Evolutionary conservation across 768 basidiomycete species (phyloP), one percentile per base, ranked within the genome.

Genomic region (Psilocybe sp.): DNA sequence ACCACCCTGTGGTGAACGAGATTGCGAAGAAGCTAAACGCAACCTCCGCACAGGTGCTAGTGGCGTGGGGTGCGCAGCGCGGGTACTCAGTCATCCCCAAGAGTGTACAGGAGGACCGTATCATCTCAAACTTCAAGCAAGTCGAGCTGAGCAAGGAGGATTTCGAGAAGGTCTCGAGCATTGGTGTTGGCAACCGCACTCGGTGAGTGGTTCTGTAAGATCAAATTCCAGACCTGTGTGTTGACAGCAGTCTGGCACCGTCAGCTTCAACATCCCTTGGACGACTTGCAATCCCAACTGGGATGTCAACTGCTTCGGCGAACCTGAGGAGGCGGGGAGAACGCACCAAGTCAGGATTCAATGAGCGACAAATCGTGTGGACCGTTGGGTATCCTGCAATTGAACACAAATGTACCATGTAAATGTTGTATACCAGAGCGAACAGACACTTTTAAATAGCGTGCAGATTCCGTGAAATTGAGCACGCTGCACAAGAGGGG

Each of bases 61-160:
- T 96, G 52, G 88, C 89, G 0, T 95, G 90, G 90, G 86, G 82
- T 11, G 79, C 69, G 34, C 64, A 83, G 57, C 79, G 89, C 37
- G 92, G 90, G 11, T 85, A 83, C 66, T 84, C 83, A 8, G 86
- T 93, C 53, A 90, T 93, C 59, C 92, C 92, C 14, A 93, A 94
- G 77, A 84, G 81, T 48, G 87, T 91, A 20, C 74, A 84, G 50
- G 74, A 85, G 60, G 80, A 72, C 3, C 86, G 87, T 36, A 85
- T 91, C 68, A 63, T 74, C 46, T 84, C 83, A 53, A 92, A 93
- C 74, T 89, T 90, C 73, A 64, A 87, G 69, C 84, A 91, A 61
- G 75, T 91, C 46, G 74, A 77, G 59, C 71, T 92, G 46, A 76
- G 73, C 61, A 61, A 81, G 56, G 84, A 81, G 47, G 87, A 90